A percentile compares a stretch with the other conserved stretches of the same genome.
Evolutionary conservation across 768 basidiomycete species (phyloP).

Genomic region (Calocybe indica): DNA sequence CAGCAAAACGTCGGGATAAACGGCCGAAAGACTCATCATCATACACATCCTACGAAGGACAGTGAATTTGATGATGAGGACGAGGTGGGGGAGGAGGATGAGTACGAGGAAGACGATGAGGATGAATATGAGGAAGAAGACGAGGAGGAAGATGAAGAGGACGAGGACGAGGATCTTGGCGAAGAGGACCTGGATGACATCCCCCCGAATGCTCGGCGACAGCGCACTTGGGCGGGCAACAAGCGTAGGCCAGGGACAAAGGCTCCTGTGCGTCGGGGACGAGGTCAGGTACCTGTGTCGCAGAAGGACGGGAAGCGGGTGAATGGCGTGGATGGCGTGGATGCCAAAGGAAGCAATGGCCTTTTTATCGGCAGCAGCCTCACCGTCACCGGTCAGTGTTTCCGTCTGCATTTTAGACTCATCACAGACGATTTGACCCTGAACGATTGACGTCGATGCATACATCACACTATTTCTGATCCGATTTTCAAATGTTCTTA

Average conservation of each 20-base stretch:
- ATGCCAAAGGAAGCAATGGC: conserved; percentile 52
- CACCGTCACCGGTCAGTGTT: conserved; percentile 68
- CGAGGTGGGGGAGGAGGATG: conserved; percentile 33
- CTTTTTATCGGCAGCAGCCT: conserved; percentile 76
- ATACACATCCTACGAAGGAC: conserved; percentile 52
- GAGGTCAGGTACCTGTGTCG: conserved; percentile 12
- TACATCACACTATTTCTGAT: no score
- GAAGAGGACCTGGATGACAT: conserved; percentile 54
- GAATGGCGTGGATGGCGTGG: conserved; percentile 21
- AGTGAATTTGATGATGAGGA: conserved; percentile 71
- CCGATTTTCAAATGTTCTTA: no score
- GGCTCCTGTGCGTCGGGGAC: conserved; percentile 9
- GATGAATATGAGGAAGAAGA: conserved; percentile 34
- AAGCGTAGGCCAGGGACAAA: conserved; percentile 5
- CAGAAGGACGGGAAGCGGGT: conserved; percentile 7
- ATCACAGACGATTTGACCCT: no score
- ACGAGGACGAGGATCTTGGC: conserved; percentile 49
- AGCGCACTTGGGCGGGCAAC: conserved; percentile 3
- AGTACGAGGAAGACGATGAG: conserved; percentile 35
- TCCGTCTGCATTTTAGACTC: conserved; percentile 1
- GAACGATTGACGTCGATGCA: no score
- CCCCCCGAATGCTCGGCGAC: conserved; percentile 27
- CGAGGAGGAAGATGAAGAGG: conserved; percentile 40
- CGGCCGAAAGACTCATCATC: conserved; percentile 23
- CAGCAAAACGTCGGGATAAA: neutral